Percentiles rank a stretch among this genome's conserved stretches.
Evolutionary conservation across 805 yeast genomes (phyloP).

Genomic region (Brettanomyces anomalus): DNA sequence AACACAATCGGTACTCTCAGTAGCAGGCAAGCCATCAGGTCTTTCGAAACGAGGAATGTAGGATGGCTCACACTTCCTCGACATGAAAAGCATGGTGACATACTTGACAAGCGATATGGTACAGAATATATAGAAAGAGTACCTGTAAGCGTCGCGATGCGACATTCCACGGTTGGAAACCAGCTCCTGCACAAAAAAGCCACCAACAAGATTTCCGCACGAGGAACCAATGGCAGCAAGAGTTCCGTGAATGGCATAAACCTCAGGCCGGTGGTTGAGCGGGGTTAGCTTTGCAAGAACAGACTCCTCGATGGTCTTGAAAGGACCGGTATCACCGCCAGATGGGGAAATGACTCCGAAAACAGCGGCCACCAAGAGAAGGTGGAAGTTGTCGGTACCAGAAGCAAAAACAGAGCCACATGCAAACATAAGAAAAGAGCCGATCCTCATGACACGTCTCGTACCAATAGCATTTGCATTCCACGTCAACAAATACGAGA

Average conservation of each 20-base stretch:
- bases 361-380: conserved; percentile 63
- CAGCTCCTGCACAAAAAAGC: conserved; percentile 44
- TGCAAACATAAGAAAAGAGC: conserved; percentile 56
- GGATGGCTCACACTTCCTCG: conserved; percentile 42
- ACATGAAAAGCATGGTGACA: conserved; percentile 38
- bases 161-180: conserved; percentile 25
- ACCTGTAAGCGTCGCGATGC: conserved; percentile 40
- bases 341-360: conserved; percentile 83
- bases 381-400: conserved; percentile 37
- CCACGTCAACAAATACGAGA: conserved; percentile 69
- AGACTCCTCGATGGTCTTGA: conserved; percentile 78
- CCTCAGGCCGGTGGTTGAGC: conserved; percentile 51
- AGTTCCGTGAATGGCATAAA: conserved; percentile 68
- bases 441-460: conserved; percentile 50
- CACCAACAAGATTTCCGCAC: conserved; percentile 58
- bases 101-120: conserved; percentile 45
- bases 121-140: conserved; percentile 49
- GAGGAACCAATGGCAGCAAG: conserved; percentile 68
- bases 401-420: conserved; percentile 62
- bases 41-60: conserved; percentile 15
- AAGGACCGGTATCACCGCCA: conserved; percentile 89
- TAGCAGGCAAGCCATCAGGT: not conserved
- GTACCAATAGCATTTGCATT: conserved; percentile 68
- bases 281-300: conserved; percentile 73
- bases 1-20: not conserved